Percentiles rank a stretch among this genome's conserved stretches.
Conservation (phyloP, 106 monocot genomes). For the Acorus calamus region DNA sequence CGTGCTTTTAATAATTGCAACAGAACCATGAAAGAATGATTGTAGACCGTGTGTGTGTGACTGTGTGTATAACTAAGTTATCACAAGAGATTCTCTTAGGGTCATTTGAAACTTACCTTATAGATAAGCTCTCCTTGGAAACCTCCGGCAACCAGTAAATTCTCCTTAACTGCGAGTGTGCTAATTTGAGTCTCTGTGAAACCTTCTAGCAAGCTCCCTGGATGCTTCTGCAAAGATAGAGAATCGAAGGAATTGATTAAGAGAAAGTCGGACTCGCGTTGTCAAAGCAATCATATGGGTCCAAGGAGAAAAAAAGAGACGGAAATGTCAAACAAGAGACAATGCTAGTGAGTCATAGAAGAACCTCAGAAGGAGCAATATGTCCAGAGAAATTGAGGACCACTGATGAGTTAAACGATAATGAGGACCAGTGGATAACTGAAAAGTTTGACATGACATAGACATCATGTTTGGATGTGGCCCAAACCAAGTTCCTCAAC, state of each 20-base stretch:
- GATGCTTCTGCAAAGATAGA: slow-evolving; percentile 10
- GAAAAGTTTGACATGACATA: slow-evolving; percentile 35
- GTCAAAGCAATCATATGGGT: no score
- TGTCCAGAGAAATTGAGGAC: slow-evolving; percentile 26
- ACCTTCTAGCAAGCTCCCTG: slow-evolving; percentile 30
- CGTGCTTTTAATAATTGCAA: no score
- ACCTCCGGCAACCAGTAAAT: slow-evolving; percentile 32
- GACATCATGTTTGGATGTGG: slow-evolving; percentile 35
- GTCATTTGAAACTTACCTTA: slow-evolving; percentile 12
- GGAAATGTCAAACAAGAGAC: no score
- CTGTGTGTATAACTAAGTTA: no score
- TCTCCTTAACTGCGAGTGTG: slow-evolving; percentile 31
- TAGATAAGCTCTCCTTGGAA: slow-evolving; percentile 35
- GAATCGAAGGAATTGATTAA: no score
- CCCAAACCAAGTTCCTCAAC: slow-evolving; percentile 42
- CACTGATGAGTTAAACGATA: slow-evolving; percentile 24
- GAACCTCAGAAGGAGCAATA: slow-evolving; percentile 18
- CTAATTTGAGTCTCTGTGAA: slow-evolving; percentile 38
- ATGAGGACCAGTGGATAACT: slow-evolving; percentile 32
- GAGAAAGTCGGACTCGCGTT: no score
- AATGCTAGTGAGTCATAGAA: not conserved
- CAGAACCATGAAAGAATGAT: no score
- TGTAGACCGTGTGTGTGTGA: no score
- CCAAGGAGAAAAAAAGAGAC: no score
- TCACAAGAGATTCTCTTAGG: not conserved